Base-by-base conservation (phyloP, 176 grass and related monocot genomes). In the Ampelocalamus luodianensis region DNA sequence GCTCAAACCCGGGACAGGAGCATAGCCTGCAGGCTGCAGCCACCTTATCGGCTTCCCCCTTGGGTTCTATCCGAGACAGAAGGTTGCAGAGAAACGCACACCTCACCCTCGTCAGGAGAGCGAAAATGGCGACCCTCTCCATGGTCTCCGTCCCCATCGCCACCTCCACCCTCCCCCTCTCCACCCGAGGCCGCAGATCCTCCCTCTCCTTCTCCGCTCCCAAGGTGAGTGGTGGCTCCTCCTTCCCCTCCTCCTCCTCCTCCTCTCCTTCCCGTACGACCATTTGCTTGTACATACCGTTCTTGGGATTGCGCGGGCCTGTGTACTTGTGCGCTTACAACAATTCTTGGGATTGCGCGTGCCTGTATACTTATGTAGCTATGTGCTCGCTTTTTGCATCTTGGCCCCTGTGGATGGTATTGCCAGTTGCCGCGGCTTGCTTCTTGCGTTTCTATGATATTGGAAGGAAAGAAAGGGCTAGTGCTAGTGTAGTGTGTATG, bases 71-170 rank as follows among this genome's bases (percentile, higher is more conserved):
- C 68, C 79, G 6, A 14, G 49, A 17, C 51, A 9, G 6, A 53
- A 40, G 46, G 63, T 10, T 46, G 42, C 43, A 5, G 71, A 51
- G 81, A 20, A 71, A 40, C 76, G 27, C 74, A 7, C 11, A 0
- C 54, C 49, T 34, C 58, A 20, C 18, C 58, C 32, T 24, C 65
- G 23, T 49, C 59, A 17, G 75, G 82, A 86, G 64, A 62, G 79
- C 78, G 34, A 27, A 65, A 87, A 98, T 95, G 95, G 91, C 87
- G 85, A 84, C 79, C 79, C 76, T 95, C 71, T 90, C 91, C 71
- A 80, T 90, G 75, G 90, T 85, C 55, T 83, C 79, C 34, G 79
- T 81, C 76, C 90, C 93, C 55, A 43, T 95, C 66, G 79, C 90
- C 38, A 80, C 90, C 68, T 90, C 90, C 55, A 83, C 86, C 76